Conservation (phyloP, 768 basidiomycete species). For the Collybia sordida region DNA sequence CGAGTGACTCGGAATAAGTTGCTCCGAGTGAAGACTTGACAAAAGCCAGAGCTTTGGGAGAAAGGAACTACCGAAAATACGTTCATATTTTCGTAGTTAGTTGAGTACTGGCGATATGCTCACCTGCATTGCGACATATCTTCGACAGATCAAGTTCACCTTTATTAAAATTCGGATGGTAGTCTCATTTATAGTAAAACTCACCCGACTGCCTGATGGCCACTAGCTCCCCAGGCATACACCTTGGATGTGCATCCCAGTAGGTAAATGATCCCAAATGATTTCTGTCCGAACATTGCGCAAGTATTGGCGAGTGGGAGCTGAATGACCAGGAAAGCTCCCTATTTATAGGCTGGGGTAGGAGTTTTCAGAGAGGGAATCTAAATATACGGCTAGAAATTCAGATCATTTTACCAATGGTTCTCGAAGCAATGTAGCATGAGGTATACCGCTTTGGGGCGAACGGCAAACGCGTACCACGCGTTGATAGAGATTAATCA, state of each 20-base stretch:
- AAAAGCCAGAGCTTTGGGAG: slow-evolving; percentile 44
- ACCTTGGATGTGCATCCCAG: slow-evolving; percentile 14
- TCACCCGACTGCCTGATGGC: slow-evolving; percentile 45
- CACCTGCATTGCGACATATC: slow-evolving; percentile 43
- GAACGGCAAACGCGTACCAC: no score
- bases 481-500: no score
- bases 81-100: neutral
- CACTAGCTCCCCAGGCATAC: slow-evolving; percentile 41
- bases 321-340: neutral
- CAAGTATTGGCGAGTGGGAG: neutral
- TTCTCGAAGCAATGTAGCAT: no score
- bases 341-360: no score
- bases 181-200: slow-evolving; percentile 6
- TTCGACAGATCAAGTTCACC: slow-evolving; percentile 12
- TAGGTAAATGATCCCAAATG: slow-evolving; percentile 5
- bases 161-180: neutral
- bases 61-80: slow-evolving; percentile 40
- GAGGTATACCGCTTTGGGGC: no score
- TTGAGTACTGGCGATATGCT: neutral
- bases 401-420: no score
- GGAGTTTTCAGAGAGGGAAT: no score
- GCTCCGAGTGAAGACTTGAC: slow-evolving; percentile 45
- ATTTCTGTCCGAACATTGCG: slow-evolving; percentile 5
- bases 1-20: slow-evolving; percentile 43
- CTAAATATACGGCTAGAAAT: no score